These are phyloP conservation scores for Rhynchosporium agropyri DNA, from an alignment of 2,329 filamentous ascomycete genomes.

Conservation along the genomic window DNA sequence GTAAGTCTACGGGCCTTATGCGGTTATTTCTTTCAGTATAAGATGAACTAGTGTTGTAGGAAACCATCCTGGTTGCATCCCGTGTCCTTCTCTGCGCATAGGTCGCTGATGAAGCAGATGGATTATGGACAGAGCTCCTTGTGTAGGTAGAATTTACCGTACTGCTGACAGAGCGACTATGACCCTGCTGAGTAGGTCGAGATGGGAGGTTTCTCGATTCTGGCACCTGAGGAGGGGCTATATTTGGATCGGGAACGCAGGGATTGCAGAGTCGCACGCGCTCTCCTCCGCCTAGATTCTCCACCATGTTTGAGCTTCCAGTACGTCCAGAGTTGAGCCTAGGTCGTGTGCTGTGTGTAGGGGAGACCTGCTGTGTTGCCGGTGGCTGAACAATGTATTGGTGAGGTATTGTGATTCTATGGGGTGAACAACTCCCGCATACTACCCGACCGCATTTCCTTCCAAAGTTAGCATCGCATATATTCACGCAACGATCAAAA, in stretches of 20 bases:
- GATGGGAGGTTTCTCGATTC: slow-evolving; percentile 18
- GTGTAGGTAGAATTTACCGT: slow-evolving; percentile 7
- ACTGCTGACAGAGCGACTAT: slow-evolving; percentile 32
- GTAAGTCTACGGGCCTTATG: slow-evolving; percentile 22
- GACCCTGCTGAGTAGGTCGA: slow-evolving; percentile 19
- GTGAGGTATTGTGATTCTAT: slow-evolving; percentile 90
- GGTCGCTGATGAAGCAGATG: neutral
- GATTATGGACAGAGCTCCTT: neutral
- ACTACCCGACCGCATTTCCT: slow-evolving; percentile 94
- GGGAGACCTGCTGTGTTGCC: slow-evolving; percentile 27
- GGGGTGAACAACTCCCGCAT: slow-evolving; percentile 86
- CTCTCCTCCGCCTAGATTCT: slow-evolving; percentile 62
- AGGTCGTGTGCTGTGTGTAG: slow-evolving; percentile 20
- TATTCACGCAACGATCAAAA: slow-evolving; percentile 17
- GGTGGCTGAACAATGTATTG: slow-evolving; percentile 89
- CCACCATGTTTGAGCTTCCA: slow-evolving; percentile 30
- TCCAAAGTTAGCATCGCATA: neutral
- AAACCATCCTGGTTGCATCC: slow-evolving; percentile 22
- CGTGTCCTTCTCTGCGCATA: slow-evolving; percentile 21
- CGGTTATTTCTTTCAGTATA: slow-evolving; percentile 23
- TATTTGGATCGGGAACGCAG: slow-evolving; percentile 71
- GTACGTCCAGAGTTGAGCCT: slow-evolving; percentile 28
- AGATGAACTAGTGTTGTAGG: slow-evolving; percentile 17
- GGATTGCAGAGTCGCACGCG: slow-evolving; percentile 73
- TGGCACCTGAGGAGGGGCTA: slow-evolving; percentile 51